Evolutionary conservation across 352 stramenopile species (phyloP), one percentile per base, ranked within the genome.

Genomic region (Phytophthora niederhauseri): DNA sequence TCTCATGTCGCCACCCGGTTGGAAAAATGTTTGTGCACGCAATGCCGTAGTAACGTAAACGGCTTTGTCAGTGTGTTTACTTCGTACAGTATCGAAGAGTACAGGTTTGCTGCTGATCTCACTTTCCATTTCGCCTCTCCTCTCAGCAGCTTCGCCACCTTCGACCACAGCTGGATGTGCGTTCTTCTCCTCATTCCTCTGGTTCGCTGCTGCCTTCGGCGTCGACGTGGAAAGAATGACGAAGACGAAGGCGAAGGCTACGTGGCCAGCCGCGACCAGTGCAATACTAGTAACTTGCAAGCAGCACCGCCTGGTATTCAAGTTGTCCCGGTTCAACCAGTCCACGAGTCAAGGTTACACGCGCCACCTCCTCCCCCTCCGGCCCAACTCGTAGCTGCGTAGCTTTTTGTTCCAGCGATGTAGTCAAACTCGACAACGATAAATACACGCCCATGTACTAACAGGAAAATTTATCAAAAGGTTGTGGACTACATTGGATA

Each of bases 181-280:
- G 8, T 73, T 22, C 8, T 70, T 14, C 49, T 73, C 8, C 19
- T 65, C 38, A 48, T 55, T 57, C 19, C 54, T 3, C 11, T 69
- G 4, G 20, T 61, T 11, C 53, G 54, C 17, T 68, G 48, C 48
- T 58, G 30, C 8, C 34, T 62, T 50, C 30, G 43, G 12, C 67
- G 50, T 34, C 49, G 48, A 19, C 61, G 61, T 51, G 20, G 57
- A 30, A 70, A 70, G 22, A 62, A 52, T 20, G 15, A 48, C 12
- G 38, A 64, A 12, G 12, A 22, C 7, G 34, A 64, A 34, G 41
- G 15, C 26, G 48, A 70, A 3, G 52, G 24, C 34, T 61, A 63
- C 31, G 55, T 65, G 30, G 28, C 53, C 26, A 30, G 8, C 20
- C 48, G 6, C 14, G 56, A 66, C 20, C 38, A 38, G 6, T 2